Base-by-base conservation (phyloP, 208 protist species). In the Trypanosoma melophagium region DNA sequence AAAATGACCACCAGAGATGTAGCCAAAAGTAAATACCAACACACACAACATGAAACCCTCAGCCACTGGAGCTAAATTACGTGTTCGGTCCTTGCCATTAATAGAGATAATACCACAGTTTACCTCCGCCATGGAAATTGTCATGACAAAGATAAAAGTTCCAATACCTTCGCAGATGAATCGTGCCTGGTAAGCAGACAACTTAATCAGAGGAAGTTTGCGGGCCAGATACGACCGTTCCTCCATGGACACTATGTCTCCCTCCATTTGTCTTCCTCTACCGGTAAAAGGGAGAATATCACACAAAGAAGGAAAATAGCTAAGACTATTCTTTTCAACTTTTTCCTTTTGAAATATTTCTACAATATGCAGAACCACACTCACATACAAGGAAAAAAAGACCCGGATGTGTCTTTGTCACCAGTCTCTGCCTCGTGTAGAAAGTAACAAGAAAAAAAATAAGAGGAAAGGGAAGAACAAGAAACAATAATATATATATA, bases 21-120 rank as follows among this genome's bases (percentile, higher is more conserved):
- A 89, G 53, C 85, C 88, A 76, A 94, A 94, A 28, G 75, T 81
- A 60, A 91, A 91, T n/a, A 94, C 74, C n/a, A 94, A 71, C 53
- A 85, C 82, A 71, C 75, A 83, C 1, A 94, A 73, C 66, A 91
- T 88, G 60, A 91, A 88, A 41, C 88, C 88, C 69, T 87, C 83
- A 1, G 88, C 88, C 53, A 94, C 81, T 12, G 88, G 88, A 17
- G 88, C 88, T 24, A 94, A 67, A 60, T 94, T 94, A 52, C 85
- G 88, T 14, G 83, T 91, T 71, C 71, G 82, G 16, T 53, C 57
- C 61, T 81, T 82, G 7, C 81, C 79, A 60, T 94, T 70, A 31
- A 94, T 83, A 7, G 85, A 76, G 8, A 67, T 68, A 25, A 81
- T 71, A 24, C 88, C 88, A 51, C 83, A 86, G 62, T 90, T 89